Evolutionary conservation across 768 basidiomycete species (phyloP).

Genomic region (Amanita inopinata): DNA sequence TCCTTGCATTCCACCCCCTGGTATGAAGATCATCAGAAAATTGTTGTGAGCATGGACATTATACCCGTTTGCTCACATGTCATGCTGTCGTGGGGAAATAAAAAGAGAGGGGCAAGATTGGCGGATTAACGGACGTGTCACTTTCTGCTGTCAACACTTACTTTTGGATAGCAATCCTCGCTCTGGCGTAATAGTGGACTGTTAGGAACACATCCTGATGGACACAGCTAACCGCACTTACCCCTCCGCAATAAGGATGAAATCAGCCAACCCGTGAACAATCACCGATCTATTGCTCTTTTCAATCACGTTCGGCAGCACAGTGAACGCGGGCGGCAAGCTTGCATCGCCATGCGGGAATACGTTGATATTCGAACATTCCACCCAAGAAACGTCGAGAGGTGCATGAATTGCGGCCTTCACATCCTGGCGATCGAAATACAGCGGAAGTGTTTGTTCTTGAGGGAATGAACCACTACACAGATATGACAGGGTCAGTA

Average conservation of each 20-base stretch:
- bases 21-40: not conserved
- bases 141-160: constrained; percentile 21
- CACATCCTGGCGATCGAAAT: constrained; percentile 63
- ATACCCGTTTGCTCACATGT: constrained; percentile 23
- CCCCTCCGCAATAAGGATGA: constrained; percentile 67
- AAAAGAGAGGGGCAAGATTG: too few relatives aligned
- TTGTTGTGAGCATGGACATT: not conserved
- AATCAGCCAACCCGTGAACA: constrained; percentile 66
- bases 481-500: not conserved
- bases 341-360: constrained; percentile 56
- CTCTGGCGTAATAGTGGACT: constrained; percentile 20
- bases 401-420: constrained; percentile 69
- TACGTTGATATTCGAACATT: constrained; percentile 51
- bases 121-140: too few relatives aligned
- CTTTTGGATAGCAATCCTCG: constrained; percentile 59
- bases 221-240: constrained; percentile 20
- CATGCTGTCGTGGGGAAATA: constrained; percentile 22
- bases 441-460: constrained; percentile 46
- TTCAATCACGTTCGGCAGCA: constrained; percentile 68
- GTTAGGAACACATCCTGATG: not conserved
- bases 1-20: constrained; percentile 57
- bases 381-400: constrained; percentile 43
- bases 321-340: constrained; percentile 50
- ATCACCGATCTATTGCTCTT: constrained; percentile 62
- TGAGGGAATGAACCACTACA: constrained; percentile 47